Base-by-base conservation (phyloP, 345 rosid genomes). In the Trapa bicornis region DNA sequence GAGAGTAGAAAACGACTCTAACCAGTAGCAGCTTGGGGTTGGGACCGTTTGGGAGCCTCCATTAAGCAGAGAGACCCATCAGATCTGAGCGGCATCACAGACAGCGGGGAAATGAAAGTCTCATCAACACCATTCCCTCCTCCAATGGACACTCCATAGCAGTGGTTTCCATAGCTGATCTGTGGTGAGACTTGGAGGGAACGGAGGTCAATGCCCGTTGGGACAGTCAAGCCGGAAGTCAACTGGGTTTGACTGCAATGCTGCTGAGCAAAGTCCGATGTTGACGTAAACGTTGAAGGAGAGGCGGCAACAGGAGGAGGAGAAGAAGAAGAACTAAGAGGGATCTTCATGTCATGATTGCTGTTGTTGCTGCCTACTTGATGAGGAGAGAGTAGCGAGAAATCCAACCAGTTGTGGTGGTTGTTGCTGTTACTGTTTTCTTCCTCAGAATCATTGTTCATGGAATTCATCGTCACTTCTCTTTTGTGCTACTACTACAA, bases 41-140 rank as follows among this genome's bases (percentile, higher is more conserved):
- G 96, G 64, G 98, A 80, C 77, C 93, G 81, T 80, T 78, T 73
- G 65, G 85, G 85, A 67, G 92, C 88, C 82, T 91, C 97, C 94
- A 88, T 86, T 16, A 86, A 71, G 78, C 96, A 94, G 73, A 88
- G 95, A 65, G 99, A 94, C 10, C 97, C 99, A 64, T 94, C 96
- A 71, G 99, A 91, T 79, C 83, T 87, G 64, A 94, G 84, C 36
- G 99, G 97, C 96, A 94, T 90, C 5, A 78, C 81, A 36, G 95
- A 82, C 75, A 86, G 70, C 47, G 86, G 80, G 61, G 91, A 82
- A 69, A 77, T 87, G 39, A 78, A 66, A 52, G 32, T 3, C 60
- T 33, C 62, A 61, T 61, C 83, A 35, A 47, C 47, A 52, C 42
- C 50, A 70, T 73, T 77, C 64, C 80, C 81, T 53, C 73, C 80